These are phyloP conservation scores for Pichia cactophila DNA, from an alignment of 1,139 yeast genomes.

Conservation along the genomic window DNA sequence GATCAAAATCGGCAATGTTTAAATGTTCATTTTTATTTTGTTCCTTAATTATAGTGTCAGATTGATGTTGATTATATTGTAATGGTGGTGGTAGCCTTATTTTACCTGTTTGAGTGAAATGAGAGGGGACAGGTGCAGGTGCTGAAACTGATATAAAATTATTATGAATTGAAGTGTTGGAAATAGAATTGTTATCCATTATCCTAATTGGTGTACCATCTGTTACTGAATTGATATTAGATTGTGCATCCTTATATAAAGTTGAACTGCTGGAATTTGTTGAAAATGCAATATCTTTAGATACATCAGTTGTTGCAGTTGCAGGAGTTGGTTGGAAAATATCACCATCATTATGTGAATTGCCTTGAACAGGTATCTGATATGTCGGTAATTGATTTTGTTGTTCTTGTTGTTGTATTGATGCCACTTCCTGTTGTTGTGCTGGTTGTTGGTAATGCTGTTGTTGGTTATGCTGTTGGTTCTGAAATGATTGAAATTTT, in stretches of 20 bases:
- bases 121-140: conserved; percentile 4
- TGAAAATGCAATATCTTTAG: conserved; percentile 39
- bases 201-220: conserved; percentile 1
- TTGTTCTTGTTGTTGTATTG: not conserved
- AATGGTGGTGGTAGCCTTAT: conserved; percentile 5
- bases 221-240: conserved; percentile 1
- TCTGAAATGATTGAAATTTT: not conserved
- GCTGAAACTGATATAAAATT: conserved; percentile 15
- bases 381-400: not conserved
- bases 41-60: not conserved
- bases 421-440: conserved; percentile 10
- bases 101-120: conserved; percentile 1
- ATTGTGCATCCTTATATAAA: conserved; percentile 27
- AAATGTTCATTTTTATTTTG: conserved; percentile 37
- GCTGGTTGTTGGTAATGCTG: not conserved
- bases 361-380: not conserved
- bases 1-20: conserved; percentile 79
- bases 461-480: not conserved
- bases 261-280: conserved; percentile 29
- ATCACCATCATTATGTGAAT: not conserved
- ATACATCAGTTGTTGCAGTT: conserved; percentile 43
- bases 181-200: not conserved
- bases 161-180: not conserved
- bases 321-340: conserved; percentile 30
- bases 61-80: conserved; percentile 6